phyloP scores from a whole-genome alignment of 2,329 filamentous ascomycete species.

The Alternaria triticimaculans region DNA sequence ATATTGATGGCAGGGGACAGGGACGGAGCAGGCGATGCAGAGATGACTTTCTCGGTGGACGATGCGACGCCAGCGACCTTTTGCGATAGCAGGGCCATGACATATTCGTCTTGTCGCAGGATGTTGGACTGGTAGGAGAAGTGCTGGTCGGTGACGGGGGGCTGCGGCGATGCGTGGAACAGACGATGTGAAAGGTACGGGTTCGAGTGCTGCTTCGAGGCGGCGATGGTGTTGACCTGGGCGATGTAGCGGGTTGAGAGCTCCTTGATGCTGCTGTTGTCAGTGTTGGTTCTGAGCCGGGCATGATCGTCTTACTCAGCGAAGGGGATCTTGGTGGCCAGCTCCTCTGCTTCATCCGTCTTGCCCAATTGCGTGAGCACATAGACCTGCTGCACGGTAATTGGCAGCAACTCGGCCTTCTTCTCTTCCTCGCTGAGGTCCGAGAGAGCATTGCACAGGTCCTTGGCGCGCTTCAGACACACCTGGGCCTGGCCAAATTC shows the following conservation, averaged over 20 bases:
- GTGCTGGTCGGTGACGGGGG: conserved; percentile 66
- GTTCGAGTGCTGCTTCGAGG: conserved; percentile 60
- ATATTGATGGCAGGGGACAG: conserved; percentile 60
- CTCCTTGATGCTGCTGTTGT: conserved; percentile 65
- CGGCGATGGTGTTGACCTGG: conserved; percentile 68
- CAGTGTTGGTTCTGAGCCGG: conserved; percentile 12
- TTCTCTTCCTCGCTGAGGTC: conserved; percentile 78
- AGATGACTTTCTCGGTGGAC: conserved; percentile 60
- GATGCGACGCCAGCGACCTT: conserved; percentile 71
- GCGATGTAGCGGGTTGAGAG: conserved; percentile 70
- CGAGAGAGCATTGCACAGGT: conserved; percentile 75
- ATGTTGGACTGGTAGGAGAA: conserved; percentile 74
- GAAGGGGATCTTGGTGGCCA: conserved; percentile 68
- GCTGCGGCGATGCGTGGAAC: conserved; percentile 61
- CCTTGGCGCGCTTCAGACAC: conserved; percentile 72
- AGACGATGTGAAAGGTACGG: conserved; percentile 72
- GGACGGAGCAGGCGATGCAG: conserved; percentile 54
- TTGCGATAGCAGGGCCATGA: conserved; percentile 69
- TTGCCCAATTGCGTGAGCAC: conserved; percentile 72
- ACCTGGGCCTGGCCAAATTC: conserved; percentile 70
- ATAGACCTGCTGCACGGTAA: conserved; percentile 77
- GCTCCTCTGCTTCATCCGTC: conserved; percentile 66
- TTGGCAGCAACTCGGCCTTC: conserved; percentile 74
- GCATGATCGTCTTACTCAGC: conserved; percentile 60
- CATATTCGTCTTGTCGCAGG: conserved; percentile 67